Percentiles rank a stretch among this genome's conserved stretches.
phyloP scores from a whole-genome alignment of 2,329 filamentous ascomycete genomes.

The Talaromyces sp. region DNA sequence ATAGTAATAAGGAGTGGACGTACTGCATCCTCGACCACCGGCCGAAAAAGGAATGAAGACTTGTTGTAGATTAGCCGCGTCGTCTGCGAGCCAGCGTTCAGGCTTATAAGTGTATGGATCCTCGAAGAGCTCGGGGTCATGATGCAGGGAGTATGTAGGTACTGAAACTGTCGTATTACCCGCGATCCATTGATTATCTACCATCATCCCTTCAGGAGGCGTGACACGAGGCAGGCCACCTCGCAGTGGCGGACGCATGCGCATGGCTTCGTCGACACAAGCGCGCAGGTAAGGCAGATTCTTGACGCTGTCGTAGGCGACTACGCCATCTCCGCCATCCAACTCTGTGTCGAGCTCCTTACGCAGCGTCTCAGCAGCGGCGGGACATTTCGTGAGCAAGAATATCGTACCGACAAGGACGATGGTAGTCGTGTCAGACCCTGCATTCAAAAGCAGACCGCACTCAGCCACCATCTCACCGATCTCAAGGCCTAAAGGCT shows the following conservation, averaged over 20 bases:
- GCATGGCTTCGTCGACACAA: slow-evolving; percentile 48
- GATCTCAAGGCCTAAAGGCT: slow-evolving; percentile 50
- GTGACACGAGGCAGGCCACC: slow-evolving; percentile 41
- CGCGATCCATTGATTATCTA: slow-evolving; percentile 41
- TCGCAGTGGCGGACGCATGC: slow-evolving; percentile 38
- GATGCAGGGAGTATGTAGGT: slow-evolving; percentile 34
- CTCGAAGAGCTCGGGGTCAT: slow-evolving; percentile 29
- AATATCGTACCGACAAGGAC: slow-evolving; percentile 54
- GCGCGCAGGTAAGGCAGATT: slow-evolving; percentile 49
- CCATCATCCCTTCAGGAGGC: slow-evolving; percentile 37
- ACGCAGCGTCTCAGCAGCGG: slow-evolving; percentile 38
- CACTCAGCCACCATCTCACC: slow-evolving; percentile 59
- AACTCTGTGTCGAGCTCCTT: slow-evolving; percentile 27
- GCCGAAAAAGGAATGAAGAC: slow-evolving; percentile 42
- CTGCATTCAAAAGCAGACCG: slow-evolving; percentile 46
- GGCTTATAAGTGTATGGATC: slow-evolving; percentile 30
- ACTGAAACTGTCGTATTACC: slow-evolving; percentile 1
- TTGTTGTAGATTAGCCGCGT: slow-evolving; percentile 26
- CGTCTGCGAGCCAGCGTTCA: slow-evolving; percentile 29
- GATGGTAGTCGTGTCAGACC: slow-evolving; percentile 52
- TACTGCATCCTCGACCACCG: slow-evolving; percentile 36
- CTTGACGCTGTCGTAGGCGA: slow-evolving; percentile 48
- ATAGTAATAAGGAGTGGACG: too few relatives aligned
- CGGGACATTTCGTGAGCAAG: slow-evolving; percentile 50
- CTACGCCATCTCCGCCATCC: slow-evolving; percentile 43